These are phyloP conservation scores for Suhomyces panamericanus DNA, from an alignment of 1,139 yeast genomes.

Conservation along the genomic window DNA sequence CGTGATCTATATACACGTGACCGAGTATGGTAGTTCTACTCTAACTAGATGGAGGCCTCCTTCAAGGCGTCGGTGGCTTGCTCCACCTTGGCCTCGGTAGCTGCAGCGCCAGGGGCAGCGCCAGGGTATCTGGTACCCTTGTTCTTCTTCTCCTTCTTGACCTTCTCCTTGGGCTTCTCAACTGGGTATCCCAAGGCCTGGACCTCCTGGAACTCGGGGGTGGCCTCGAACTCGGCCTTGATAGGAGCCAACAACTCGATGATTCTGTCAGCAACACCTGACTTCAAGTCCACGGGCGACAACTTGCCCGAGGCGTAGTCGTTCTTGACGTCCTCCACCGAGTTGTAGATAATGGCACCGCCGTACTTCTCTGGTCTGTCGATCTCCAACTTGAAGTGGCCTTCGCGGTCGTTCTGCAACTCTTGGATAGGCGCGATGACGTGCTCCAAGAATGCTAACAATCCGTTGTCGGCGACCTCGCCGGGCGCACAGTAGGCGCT, in stretches of 20 bases:
- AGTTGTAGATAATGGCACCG: constrained; percentile 75
- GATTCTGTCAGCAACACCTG: constrained; percentile 86
- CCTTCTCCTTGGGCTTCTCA: constrained; percentile 63
- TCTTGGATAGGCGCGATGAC: constrained; percentile 87
- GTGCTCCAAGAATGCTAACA: constrained; percentile 78
- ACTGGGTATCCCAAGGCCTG: constrained; percentile 83
- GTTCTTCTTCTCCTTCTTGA: constrained; percentile 75
- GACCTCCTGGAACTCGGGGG: constrained; percentile 73
- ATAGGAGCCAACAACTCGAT: constrained; percentile 82
- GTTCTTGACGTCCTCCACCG: constrained; percentile 67
- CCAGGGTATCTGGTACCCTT: constrained; percentile 89
- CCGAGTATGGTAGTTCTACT: not conserved
- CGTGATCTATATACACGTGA: not conserved
- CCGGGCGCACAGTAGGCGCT: constrained; percentile 97
- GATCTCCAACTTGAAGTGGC: constrained; percentile 63
- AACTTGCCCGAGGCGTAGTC: constrained; percentile 73
- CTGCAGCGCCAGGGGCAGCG: constrained; percentile 16
- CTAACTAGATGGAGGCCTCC: constrained; percentile 14
- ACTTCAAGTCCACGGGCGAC: constrained; percentile 90
- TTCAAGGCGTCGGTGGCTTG: constrained; percentile 20
- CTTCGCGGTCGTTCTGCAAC: constrained; percentile 56
- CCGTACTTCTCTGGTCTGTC: constrained; percentile 97
- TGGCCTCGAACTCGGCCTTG: constrained; percentile 62
- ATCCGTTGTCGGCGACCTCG: constrained; percentile 85
- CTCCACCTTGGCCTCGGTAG: constrained; percentile 17